Base-by-base conservation (phyloP, 1,284 basidiomycete genomes). In the Phlebopus sp. region DNA sequence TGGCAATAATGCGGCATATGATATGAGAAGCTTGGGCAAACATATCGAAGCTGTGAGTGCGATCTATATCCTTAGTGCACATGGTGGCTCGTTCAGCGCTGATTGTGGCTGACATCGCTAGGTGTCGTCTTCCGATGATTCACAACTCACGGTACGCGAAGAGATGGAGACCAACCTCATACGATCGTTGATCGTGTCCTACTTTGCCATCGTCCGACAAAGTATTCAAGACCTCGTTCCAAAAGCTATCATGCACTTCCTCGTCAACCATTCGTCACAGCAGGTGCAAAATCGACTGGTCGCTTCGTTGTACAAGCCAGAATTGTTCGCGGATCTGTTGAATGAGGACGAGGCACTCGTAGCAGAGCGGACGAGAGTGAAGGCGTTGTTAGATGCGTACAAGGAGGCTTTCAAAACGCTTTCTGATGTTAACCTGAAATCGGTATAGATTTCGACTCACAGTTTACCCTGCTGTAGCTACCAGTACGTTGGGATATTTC, bases 21-120 rank as follows among this genome's bases (percentile, higher is more conserved):
- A 99, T 68, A 99, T 99, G 97, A 97, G 95, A 79, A 96, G 92
- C 63, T 75, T 99, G 42, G 93, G 95, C 51, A 95, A 90, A 72
- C 96, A 99, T 61, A 90, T 96, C 52, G 92, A 95, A 69, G 87
- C 90, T 56, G 89, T 93, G 59, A 76, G 89, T 82, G 7, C 37
- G 25, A 19, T 15, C 44, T 17, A 13, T 42, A 2, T 29, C 10
- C n/a, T 29, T 29, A 27, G 29, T 41, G 46, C 40, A 37, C 41
- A 36, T 38, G 42, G 13, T 17, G n/a, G 7, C 14, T 34, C 7
- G 27, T 43, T 44, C 38, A 6, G 35, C 29, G 37, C 45, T 59
- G 49, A 59, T 44, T 23, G 30, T 18, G 27, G 10, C 21, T 47
- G 49, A 25, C 17, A 18, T 27, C 13, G 39, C 49, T 27, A 58